phyloP scores from a whole-genome alignment of 768 basidiomycete genomes.

The Xanthoconium purpureum region DNA sequence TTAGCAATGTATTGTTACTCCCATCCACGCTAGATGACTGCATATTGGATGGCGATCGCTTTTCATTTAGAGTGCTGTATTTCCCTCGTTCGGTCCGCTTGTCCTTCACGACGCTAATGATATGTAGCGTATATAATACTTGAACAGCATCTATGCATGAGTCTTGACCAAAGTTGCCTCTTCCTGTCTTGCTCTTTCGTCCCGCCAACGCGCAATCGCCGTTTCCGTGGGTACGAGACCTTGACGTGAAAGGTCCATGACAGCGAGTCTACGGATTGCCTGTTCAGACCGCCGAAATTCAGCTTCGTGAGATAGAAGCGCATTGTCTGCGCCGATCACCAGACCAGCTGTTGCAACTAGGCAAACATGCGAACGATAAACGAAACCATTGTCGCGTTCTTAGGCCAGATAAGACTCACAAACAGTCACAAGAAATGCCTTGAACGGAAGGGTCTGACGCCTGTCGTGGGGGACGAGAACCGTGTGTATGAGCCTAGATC shows the following conservation, averaged over 20 bases:
- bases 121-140: conserved; percentile 14
- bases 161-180: conserved; percentile 2
- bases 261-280: conserved; percentile 65
- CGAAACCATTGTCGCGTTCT: too few species aligned
- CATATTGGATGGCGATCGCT: conserved; percentile 4
- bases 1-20: conserved; percentile 16
- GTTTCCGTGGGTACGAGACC: conserved; percentile 81
- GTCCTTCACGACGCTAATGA: conserved; percentile 1
- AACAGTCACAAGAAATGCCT: conserved; percentile 71
- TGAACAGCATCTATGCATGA: background rate
- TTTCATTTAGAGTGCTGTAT: conserved; percentile 22
- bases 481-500: background rate
- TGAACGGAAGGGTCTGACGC: conserved; percentile 77
- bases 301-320: conserved; percentile 69
- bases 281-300: conserved; percentile 65
- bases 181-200: conserved; percentile 33
- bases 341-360: conserved; percentile 65
- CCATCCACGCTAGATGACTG: conserved; percentile 9
- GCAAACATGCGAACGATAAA: background rate
- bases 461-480: conserved; percentile 34
- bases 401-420: conserved; percentile 42
- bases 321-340: conserved; percentile 72
- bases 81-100: conserved; percentile 1
- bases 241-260: conserved; percentile 67
- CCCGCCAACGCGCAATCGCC: conserved; percentile 79